Conservation (phyloP, 495 filamentous ascomycete genomes). For the Collariella sp. region DNA sequence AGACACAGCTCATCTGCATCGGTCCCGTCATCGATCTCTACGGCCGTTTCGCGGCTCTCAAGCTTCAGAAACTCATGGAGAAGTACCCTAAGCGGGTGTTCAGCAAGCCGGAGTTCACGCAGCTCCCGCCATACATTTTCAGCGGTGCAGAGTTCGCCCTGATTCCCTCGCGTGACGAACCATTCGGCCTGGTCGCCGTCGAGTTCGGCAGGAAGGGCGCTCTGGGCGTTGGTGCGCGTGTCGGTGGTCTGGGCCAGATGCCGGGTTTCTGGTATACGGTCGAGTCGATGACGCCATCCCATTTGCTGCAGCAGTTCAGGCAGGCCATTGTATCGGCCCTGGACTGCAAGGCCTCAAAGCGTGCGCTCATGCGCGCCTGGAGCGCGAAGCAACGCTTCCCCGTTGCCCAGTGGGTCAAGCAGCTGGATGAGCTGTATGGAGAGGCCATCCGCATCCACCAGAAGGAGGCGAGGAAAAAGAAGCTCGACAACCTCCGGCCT, state of each 20-base stretch:
- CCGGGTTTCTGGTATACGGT: slow-evolving; percentile 69
- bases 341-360: slow-evolving; percentile 43
- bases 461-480: slow-evolving; percentile 30
- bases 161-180: slow-evolving; percentile 72
- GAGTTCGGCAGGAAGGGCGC: slow-evolving; percentile 75
- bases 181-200: slow-evolving; percentile 73
- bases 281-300: slow-evolving; percentile 61
- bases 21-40: slow-evolving; percentile 73
- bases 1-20: slow-evolving; percentile 61
- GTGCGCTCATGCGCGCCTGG: slow-evolving; percentile 64
- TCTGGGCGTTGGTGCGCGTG: slow-evolving; percentile 60
- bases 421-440: slow-evolving; percentile 52
- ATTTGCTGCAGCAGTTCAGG: slow-evolving; percentile 65
- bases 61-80: slow-evolving; percentile 63
- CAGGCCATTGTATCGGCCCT: slow-evolving; percentile 59
- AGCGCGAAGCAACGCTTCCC: slow-evolving; percentile 74
- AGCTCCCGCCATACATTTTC: slow-evolving; percentile 66
- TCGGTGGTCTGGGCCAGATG: slow-evolving; percentile 67
- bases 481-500: slow-evolving; percentile 19
- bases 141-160: slow-evolving; percentile 72
- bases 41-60: slow-evolving; percentile 67
- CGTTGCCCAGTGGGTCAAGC: slow-evolving; percentile 58
- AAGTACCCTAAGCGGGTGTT: slow-evolving; percentile 68
- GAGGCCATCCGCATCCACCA: slow-evolving; percentile 36
- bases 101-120: slow-evolving; percentile 70